Percentiles rank a stretch among this genome's conserved stretches.
Evolutionary conservation across 805 yeast species (phyloP).

Genomic region (Tetrapisispora nanseiensis): DNA sequence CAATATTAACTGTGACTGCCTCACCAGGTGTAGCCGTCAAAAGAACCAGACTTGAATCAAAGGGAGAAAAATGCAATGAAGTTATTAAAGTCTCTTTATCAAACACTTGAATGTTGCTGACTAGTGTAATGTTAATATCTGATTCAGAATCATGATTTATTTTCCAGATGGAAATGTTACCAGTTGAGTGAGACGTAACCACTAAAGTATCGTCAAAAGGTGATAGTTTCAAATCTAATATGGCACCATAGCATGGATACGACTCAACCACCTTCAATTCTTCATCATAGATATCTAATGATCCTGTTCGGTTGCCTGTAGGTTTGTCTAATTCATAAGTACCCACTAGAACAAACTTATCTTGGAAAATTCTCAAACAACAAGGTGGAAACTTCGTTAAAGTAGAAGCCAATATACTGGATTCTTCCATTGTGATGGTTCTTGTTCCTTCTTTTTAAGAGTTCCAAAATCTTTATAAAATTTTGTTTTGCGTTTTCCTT

Average conservation of each 20-base stretch:
- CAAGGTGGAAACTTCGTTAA: constrained; percentile 71
- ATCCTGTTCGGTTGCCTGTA: constrained; percentile 54
- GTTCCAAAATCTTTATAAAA: too few species aligned
- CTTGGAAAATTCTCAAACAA: constrained; percentile 47
- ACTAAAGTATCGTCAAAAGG: constrained; percentile 43
- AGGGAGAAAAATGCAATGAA: constrained; percentile 50
- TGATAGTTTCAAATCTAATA: constrained; percentile 65
- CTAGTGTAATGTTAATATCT: constrained; percentile 13
- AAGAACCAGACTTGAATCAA: constrained; percentile 30
- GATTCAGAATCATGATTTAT: constrained; percentile 10
- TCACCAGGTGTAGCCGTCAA: constrained; percentile 66
- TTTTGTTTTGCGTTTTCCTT: too few species aligned
- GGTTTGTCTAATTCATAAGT: constrained; percentile 66
- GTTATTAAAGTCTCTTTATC: constrained; percentile 48
- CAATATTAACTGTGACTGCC: constrained; percentile 29
- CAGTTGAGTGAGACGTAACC: constrained; percentile 72
- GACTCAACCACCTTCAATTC: constrained; percentile 21
- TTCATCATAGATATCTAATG: constrained; percentile 35
- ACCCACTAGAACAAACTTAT: constrained; percentile 52
- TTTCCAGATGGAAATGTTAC: constrained; percentile 60
- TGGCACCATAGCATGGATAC: constrained; percentile 44
- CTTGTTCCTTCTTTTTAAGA: neutral
- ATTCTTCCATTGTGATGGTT: constrained; percentile 12
- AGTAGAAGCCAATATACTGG: constrained; percentile 15
- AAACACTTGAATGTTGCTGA: constrained; percentile 36